Evolutionary conservation across 306 rosid genomes (phyloP).

Genomic region (Cicer arietinum): DNA sequence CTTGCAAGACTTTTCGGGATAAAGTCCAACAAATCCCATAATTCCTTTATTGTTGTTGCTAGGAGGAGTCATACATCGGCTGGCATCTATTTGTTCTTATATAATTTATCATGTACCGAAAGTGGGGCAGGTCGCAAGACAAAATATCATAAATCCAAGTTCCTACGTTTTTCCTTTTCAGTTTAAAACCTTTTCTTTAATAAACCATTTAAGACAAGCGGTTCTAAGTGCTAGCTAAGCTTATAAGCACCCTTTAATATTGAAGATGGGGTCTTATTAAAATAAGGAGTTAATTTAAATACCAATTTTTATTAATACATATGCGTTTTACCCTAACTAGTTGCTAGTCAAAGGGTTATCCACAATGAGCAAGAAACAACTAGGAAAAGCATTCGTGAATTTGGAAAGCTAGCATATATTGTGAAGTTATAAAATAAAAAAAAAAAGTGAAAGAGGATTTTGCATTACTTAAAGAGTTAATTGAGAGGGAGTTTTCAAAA

Average conservation of each 20-base stretch:
- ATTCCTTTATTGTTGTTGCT: conserved; percentile 32
- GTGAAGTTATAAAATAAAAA: too few relatives aligned
- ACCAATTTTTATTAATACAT: not conserved
- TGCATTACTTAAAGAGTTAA: too few relatives aligned
- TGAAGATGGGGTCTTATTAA: too few relatives aligned
- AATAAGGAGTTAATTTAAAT: too few relatives aligned
- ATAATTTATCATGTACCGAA: not conserved
- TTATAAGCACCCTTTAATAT: too few relatives aligned
- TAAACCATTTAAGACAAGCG: not conserved
- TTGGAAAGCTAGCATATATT: too few relatives aligned
- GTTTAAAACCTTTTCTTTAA: not conserved
- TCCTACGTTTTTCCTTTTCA: conserved; percentile 19
- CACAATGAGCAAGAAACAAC: not conserved
- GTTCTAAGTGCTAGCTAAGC: too few relatives aligned
- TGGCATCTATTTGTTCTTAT: not conserved
- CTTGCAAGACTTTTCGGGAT: conserved; percentile 25
- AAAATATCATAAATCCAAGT: conserved; percentile 16
- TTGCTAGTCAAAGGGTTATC: conserved; percentile 36
- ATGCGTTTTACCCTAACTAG: conserved; percentile 40
- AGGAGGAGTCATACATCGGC: not conserved
- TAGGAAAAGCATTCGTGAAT: not conserved
- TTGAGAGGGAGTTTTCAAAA: too few relatives aligned
- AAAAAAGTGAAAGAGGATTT: too few relatives aligned
- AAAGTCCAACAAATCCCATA: conserved; percentile 23
- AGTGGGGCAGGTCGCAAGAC: conserved; percentile 19